Evolutionary conservation across 225 moss, liverwort and hornwort species (phyloP), one percentile per base, ranked within the genome.

Genomic region (Pseudisothecium myosuroides): DNA sequence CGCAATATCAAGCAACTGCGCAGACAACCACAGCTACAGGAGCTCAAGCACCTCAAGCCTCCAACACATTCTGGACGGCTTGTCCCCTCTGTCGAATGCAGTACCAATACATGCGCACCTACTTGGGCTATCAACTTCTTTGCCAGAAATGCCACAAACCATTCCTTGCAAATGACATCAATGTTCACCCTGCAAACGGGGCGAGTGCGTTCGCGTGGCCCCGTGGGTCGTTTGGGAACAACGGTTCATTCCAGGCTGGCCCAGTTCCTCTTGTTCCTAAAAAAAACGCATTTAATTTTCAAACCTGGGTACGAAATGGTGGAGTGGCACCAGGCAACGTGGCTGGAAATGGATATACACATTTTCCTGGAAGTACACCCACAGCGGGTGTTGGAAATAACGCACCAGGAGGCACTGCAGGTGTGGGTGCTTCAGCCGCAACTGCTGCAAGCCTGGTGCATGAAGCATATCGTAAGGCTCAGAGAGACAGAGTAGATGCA

Each of bases 11-110:
- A 67, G 86, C 90, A 47, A 55, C 94, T 83, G 89, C 95, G 11
- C 93, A 93, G 55, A 31, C 92, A 81, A 77, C 90, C 68, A 13
- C 92, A 29, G 89, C 87, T 73, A 37, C 86, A 52, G 91, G 87
- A 41, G 67, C 90, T 52, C 91, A 91, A 21, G 69, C 82, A 54
- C 87, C 89, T 10, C 89, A 94, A 13, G 54, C 83, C 36, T 37
- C 91, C 22, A 90, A 80, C 47, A 91, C 96, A 11, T 98, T 98
- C 92, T 98, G 98, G 98, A 98, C 98, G 49, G 90, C 93, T 54
- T 98, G 98, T 86, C 96, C 97, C 16, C 29, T 86, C 16, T 98
- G 98, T 92, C 93, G 90, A 89, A 95, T 96, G 94, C 96, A 96
- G 86, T 98, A 97, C 83, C 96, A 98, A 73, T 98, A 97, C 81